A percentile compares a stretch with the other conserved stretches of the same genome.
Evolutionary conservation across 345 rosid species (phyloP).

Genomic region (Turritis glabra): DNA sequence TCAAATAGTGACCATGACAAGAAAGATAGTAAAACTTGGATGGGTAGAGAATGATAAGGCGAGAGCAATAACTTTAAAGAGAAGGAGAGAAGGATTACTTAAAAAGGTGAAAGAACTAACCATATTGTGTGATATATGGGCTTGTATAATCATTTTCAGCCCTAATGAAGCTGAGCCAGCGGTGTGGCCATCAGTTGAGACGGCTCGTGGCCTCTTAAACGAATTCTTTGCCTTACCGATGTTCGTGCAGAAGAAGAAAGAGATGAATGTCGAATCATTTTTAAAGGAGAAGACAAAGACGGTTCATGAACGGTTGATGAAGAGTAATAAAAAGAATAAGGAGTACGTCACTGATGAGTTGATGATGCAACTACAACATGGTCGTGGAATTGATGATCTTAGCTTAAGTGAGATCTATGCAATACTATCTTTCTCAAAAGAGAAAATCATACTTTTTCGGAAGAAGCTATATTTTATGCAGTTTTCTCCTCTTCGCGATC

Average conservation of each 20-base stretch:
- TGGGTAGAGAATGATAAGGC: not conserved
- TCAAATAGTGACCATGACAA: not conserved
- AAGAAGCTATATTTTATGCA: not conserved
- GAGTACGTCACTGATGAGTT: not conserved
- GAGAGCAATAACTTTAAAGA: not conserved
- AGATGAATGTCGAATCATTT: not conserved
- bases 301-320: not conserved
- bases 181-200: not conserved
- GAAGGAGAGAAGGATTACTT: not conserved
- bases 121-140: not conserved
- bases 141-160: not conserved
- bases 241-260: not conserved
- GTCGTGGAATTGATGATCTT: not conserved
- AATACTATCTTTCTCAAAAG: not conserved
- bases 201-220: not conserved
- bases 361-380: not conserved
- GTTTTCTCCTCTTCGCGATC: not conserved
- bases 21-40: not conserved
- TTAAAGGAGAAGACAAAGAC: not conserved
- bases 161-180: not conserved
- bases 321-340: not conserved
- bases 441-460: not conserved
- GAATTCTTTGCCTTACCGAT: not conserved
- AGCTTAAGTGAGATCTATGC: not conserved
- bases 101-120: not conserved